These are phyloP conservation scores for Umbelopsis sp. DNA, from an alignment of 192 early-diverging fungal genomes.

Conservation along the genomic window DNA sequence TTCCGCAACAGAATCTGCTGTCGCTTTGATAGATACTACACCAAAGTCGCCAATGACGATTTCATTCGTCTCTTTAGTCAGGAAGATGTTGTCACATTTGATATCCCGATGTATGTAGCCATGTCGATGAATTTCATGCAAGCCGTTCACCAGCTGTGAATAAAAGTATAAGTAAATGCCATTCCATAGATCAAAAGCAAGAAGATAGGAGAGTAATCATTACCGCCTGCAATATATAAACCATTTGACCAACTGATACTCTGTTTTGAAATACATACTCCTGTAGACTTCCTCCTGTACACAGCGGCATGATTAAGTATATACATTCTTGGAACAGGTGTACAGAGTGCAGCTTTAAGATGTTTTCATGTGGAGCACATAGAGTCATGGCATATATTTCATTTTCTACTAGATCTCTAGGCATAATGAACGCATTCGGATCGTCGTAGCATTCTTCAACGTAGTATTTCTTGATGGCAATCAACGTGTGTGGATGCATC, in stretches of 20 bases:
- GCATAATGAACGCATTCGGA: constrained; percentile 40
- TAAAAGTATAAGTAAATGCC: background rate
- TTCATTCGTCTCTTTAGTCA: constrained; percentile 32
- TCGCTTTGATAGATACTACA: constrained; percentile 39
- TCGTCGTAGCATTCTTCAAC: constrained; percentile 37
- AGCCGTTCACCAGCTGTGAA: constrained; percentile 37
- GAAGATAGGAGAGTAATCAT: background rate
- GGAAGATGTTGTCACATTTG: constrained; percentile 46
- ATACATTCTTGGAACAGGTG: constrained; percentile 39
- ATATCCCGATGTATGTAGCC: constrained; percentile 47
- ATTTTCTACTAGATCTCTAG: constrained; percentile 43
- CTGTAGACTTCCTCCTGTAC: constrained; percentile 41
- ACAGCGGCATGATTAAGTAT: constrained; percentile 42
- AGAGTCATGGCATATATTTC: constrained; percentile 46
- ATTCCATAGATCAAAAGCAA: background rate
- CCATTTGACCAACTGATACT: constrained; percentile 36
- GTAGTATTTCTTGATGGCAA: constrained; percentile 44
- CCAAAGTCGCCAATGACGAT: constrained; percentile 48
- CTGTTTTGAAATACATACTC: constrained; percentile 44
- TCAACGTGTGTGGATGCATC: background rate
- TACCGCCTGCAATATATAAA: constrained; percentile 38
- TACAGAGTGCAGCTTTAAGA: constrained; percentile 34
- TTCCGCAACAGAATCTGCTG: constrained; percentile 37
- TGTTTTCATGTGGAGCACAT: constrained; percentile 35
- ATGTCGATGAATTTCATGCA: constrained; percentile 40